Percentiles rank a stretch among this genome's conserved stretches.
phyloP scores from a whole-genome alignment of 306 rosid genomes.

The Clitoria ternatea region DNA sequence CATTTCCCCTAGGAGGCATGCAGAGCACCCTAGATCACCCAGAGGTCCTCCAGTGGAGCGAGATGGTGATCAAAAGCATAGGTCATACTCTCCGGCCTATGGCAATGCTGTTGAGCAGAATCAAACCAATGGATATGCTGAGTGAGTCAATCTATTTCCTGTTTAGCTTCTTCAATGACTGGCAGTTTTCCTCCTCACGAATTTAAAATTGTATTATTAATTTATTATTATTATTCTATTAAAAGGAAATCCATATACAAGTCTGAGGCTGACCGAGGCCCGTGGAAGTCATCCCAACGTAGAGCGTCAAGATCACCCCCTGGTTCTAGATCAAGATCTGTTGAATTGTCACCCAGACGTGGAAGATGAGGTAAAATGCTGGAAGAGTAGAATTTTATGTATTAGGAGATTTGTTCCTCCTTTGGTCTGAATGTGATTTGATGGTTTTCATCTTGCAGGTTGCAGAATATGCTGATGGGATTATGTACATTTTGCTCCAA shows the following conservation, averaged over 20 bases:
- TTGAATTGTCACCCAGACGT: constrained; percentile 66
- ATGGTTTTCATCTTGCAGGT: constrained; percentile 24
- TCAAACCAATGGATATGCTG: constrained; percentile 53
- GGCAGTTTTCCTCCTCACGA: neutral
- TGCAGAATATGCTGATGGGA: constrained; percentile 25
- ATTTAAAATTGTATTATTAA: constrained; percentile 19
- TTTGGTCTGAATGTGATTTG: constrained; percentile 3
- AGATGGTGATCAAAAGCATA: constrained; percentile 55
- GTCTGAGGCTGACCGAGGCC: constrained; percentile 52
- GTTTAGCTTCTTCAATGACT: neutral
- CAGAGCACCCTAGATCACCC: constrained; percentile 73
- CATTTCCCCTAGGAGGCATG: constrained; percentile 70
- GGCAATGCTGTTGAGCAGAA: constrained; percentile 50
- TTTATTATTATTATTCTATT: neutral
- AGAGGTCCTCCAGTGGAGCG: constrained; percentile 65
- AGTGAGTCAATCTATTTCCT: constrained; percentile 39
- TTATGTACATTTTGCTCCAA: constrained; percentile 23
- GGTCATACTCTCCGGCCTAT: constrained; percentile 79
- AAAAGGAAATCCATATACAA: constrained; percentile 65
- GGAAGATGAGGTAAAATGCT: constrained; percentile 49
- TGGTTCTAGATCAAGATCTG: constrained; percentile 79
- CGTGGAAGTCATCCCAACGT: constrained; percentile 65
- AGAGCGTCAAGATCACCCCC: constrained; percentile 77
- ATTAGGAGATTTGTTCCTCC: neutral
- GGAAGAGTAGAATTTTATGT: neutral